Evolutionary conservation across 768 basidiomycete species (phyloP).

Genomic region (Lentinula edodes): DNA sequence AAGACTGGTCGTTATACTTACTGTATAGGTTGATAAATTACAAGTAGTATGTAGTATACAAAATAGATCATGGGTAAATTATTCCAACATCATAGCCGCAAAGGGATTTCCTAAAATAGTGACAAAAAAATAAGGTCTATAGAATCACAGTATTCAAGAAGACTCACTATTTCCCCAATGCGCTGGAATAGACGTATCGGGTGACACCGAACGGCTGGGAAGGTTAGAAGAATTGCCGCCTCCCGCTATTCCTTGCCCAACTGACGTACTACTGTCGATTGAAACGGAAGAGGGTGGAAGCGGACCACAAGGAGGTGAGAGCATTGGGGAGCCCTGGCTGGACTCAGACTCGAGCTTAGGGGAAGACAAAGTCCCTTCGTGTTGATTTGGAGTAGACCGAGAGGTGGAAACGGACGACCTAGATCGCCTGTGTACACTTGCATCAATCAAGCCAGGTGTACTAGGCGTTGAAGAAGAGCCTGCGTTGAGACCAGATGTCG

Average conservation of each 20-base stretch:
- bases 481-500: background rate
- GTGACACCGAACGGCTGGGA: background rate
- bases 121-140: background rate
- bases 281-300: background rate
- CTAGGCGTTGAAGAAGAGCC: background rate
- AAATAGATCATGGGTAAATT: background rate
- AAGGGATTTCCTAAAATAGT: constrained; percentile 28
- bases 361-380: background rate
- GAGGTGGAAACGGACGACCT: background rate
- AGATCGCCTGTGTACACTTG: background rate
- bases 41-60: no score
- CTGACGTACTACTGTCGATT: background rate
- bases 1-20: no score
- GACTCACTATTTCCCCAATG: constrained; percentile 14
- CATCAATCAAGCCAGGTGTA: background rate
- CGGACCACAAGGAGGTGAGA: background rate
- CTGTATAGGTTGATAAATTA: no score
- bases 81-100: constrained; percentile 20
- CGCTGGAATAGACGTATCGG: background rate
- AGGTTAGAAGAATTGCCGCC: background rate
- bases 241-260: background rate
- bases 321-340: no score
- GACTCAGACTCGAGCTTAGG: background rate
- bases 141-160: no score
- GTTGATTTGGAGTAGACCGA: background rate